phyloP scores from a whole-genome alignment of 768 basidiomycete species.

The Lepiota brunneoincarnata region DNA sequence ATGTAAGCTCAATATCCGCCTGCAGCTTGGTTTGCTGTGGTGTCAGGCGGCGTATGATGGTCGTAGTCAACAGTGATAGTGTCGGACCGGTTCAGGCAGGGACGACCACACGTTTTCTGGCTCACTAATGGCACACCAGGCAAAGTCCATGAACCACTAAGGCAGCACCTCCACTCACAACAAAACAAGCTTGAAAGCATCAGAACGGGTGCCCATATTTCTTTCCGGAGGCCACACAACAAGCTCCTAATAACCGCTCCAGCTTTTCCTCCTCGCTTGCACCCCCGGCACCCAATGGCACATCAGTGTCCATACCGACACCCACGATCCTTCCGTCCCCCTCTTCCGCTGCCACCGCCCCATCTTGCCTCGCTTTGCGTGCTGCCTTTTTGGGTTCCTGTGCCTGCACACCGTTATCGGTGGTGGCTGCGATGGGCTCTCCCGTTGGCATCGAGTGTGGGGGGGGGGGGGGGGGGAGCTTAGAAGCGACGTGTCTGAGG shows the following conservation, averaged over 20 bases:
- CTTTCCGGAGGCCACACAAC: slow-evolving; percentile 88
- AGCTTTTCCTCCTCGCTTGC: slow-evolving; percentile 78
- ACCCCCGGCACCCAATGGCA: too few relatives aligned
- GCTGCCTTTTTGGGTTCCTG: slow-evolving; percentile 46
- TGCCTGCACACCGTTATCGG: slow-evolving; percentile 36
- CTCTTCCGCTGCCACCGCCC: slow-evolving; percentile 9
- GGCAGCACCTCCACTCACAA: slow-evolving; percentile 54
- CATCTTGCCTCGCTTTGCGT: slow-evolving; percentile 39
- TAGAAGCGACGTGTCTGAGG: slow-evolving; percentile 86
- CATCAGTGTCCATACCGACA: slow-evolving; percentile 29
- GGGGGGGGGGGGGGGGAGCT: too few relatives aligned
- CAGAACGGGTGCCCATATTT: slow-evolving; percentile 95
- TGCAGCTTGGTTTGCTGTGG: slow-evolving; percentile 99
- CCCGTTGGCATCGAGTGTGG: slow-evolving; percentile 39
- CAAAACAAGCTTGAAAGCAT: slow-evolving; percentile 96
- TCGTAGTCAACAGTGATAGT: slow-evolving; percentile 62
- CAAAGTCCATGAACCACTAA: background rate
- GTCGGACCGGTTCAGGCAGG: slow-evolving; percentile 59
- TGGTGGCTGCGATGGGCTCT: slow-evolving; percentile 21
- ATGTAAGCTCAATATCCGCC: slow-evolving; percentile 96
- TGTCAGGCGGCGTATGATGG: slow-evolving; percentile 92
- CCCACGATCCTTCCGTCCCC: slow-evolving; percentile 40
- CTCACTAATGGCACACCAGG: slow-evolving; percentile 28
- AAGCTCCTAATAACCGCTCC: slow-evolving; percentile 84
- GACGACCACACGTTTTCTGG: slow-evolving; percentile 77